A percentile compares a stretch with the other conserved stretches of the same genome.
Conservation (phyloP, 805 yeast genomes). For the Zygoascus biomembranicola region DNA sequence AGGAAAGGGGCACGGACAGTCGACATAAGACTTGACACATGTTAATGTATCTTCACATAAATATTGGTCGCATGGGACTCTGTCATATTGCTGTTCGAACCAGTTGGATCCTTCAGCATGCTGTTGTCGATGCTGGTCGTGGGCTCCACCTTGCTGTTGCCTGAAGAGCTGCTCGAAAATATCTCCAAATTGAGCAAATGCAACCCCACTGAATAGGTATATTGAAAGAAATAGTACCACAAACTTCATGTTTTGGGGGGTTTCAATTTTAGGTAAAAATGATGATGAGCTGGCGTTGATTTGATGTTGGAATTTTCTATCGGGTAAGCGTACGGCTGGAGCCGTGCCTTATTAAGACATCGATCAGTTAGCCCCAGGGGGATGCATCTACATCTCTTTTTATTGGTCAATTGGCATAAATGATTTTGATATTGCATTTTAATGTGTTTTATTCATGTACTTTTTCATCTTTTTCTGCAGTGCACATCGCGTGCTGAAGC, state of each 20-base stretch:
- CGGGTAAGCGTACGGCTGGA: neutral
- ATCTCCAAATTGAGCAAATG: conserved; percentile 36
- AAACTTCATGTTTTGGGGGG: neutral
- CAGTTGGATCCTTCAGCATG: conserved; percentile 18
- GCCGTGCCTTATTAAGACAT: too few species aligned
- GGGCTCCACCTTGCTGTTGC: conserved; percentile 21
- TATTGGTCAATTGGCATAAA: too few species aligned
- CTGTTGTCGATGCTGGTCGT: conserved; percentile 27
- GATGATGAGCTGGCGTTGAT: neutral
- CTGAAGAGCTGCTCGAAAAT: conserved; percentile 35
- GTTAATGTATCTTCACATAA: conserved; percentile 75
- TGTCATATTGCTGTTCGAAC: conserved; percentile 19
- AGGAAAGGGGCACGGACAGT: conserved; percentile 90
- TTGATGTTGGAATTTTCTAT: neutral
- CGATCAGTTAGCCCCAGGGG: too few species aligned
- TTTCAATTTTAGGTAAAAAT: neutral
- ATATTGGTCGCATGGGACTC: conserved; percentile 46
- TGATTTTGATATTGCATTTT: too few species aligned
- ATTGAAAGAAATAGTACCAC: conserved; percentile 4
- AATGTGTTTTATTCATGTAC: too few species aligned
- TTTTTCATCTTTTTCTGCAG: too few species aligned
- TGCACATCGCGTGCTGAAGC: too few species aligned
- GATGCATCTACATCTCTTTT: too few species aligned
- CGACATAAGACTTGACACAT: conserved; percentile 61
- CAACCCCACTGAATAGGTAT: conserved; percentile 6